Conservation (phyloP, 768 basidiomycete species). For the Scleroderma bovista region DNA sequence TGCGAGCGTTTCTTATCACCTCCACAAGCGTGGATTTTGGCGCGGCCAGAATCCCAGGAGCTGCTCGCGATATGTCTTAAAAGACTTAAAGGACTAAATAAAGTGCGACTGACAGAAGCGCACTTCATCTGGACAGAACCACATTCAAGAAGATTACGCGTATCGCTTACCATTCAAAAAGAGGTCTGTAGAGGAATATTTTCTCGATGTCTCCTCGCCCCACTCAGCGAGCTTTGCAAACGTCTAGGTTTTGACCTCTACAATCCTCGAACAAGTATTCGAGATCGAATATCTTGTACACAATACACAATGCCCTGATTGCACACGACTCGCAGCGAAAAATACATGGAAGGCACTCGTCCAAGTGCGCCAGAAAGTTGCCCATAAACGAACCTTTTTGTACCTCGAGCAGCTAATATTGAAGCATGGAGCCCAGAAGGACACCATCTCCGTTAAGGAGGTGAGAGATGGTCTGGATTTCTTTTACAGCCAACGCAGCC, state of each 20-base stretch:
- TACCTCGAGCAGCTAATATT: conserved; percentile 96
- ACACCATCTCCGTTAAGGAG: conserved; percentile 90
- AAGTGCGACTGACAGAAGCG: conserved; percentile 95
- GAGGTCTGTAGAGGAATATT: conserved; percentile 52
- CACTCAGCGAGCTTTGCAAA: background rate
- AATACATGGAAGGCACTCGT: conserved; percentile 98
- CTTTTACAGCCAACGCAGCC: conserved; percentile 87
- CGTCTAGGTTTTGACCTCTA: conserved; percentile 78
- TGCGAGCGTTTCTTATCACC: conserved; percentile 96
- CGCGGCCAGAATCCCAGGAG: conserved; percentile 87
- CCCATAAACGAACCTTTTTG: conserved; percentile 96
- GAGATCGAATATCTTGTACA: conserved; percentile 95
- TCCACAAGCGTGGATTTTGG: conserved; percentile 79
- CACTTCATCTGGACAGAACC: conserved; percentile 99
- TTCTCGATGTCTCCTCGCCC: background rate
- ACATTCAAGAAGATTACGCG: conserved; percentile 86
- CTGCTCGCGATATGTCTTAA: conserved; percentile 91
- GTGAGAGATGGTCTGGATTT: conserved; percentile 94
- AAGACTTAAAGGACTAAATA: conserved; percentile 89
- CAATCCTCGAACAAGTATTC: conserved; percentile 95
- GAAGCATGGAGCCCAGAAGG: conserved; percentile 95
- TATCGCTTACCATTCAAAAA: conserved; percentile 97
- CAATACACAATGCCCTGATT: conserved; percentile 92
- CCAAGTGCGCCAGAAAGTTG: conserved; percentile 98
- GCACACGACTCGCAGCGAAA: conserved; percentile 91